Base-by-base conservation (phyloP, 352 stramenopile species). In the Phytophthora sansomeana region DNA sequence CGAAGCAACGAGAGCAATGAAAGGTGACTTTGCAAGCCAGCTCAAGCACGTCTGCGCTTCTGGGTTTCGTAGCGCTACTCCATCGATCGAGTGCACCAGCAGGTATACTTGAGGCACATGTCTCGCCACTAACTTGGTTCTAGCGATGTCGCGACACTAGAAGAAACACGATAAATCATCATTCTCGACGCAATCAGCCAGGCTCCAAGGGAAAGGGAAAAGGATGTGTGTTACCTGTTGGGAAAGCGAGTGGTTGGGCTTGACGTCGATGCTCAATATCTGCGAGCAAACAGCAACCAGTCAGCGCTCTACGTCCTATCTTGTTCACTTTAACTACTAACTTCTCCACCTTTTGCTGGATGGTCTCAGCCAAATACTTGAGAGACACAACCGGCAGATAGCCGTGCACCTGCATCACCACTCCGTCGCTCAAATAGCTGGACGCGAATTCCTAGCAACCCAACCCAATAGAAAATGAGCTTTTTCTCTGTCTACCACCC, bases 11-110 rank as follows among this genome's bases (percentile, higher is more conserved):
- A 90, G 6, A n/a, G 73, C 50, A 35, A 90, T 81, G 10, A 71
- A 76, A 29, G 69, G 61, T 0, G 74, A 63, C 26, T 72, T 73
- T 9, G 78, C 74, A 9, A 90, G 67, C 64, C 77, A 80, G 38
- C 81, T 87, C 43, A 87, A 71, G 29, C 70, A 81, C n/a, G 63
- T 75, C 53, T 90, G 78, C 13, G 75, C 61, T 41, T 86, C 81
- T 30, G 65, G 52, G n/a, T 67, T 74, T 8, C 81, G 78, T 26
- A 90, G 46, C 3, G 74, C 67, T 10, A 68, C 1, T 17, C 81
- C 81, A 48, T 90, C 81, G 54, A 90, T 83, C 16, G 74, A 85
- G 50, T 90, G 81, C 17, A 87, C 72, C 3, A 90, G 16, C 36
- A 90, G 38, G 33, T 81, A 83, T 17, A 83, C 35, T 32, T 35